These are phyloP conservation scores for Populus hybrid DNA, from an alignment of 441 rosid genomes.

Conservation along the genomic window DNA sequence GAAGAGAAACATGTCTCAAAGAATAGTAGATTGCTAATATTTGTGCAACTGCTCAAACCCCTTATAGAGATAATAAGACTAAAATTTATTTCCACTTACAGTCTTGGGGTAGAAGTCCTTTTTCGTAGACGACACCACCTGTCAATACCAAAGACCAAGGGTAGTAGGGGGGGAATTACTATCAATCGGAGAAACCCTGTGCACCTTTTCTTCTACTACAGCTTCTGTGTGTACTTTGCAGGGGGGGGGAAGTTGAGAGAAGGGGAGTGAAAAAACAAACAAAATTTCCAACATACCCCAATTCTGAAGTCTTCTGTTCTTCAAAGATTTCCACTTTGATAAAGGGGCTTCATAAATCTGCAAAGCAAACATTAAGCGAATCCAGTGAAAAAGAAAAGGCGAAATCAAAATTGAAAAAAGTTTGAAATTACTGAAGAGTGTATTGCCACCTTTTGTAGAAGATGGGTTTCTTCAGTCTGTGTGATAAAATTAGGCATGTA, in stretches of 20 bases:
- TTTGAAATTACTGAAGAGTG: neutral
- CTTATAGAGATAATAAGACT: neutral
- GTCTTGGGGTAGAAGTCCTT: conserved; percentile 84
- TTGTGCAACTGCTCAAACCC: neutral
- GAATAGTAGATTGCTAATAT: neutral
- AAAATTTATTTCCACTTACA: conserved; percentile 41
- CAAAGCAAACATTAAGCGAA: neutral
- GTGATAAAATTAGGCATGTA: conserved; percentile 67
- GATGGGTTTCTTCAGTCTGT: conserved; percentile 51
- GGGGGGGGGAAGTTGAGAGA: neutral
- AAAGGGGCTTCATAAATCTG: conserved; percentile 64
- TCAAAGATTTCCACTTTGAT: conserved; percentile 78
- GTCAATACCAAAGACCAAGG: conserved; percentile 17
- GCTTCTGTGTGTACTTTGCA: neutral
- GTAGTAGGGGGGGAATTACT: neutral
- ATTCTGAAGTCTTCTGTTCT: conserved; percentile 82
- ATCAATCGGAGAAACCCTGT: neutral
- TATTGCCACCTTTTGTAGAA: conserved; percentile 44
- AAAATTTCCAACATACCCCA: conserved; percentile 54
- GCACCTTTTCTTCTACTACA: neutral
- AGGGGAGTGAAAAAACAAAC: neutral
- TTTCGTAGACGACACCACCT: conserved; percentile 95
- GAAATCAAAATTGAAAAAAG: neutral
- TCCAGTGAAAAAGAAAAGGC: neutral
- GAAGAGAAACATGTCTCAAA: conserved; percentile 3